Evolutionary conservation across 768 basidiomycete genomes (phyloP).

Genomic region (Cyclocybe cylindracea): DNA sequence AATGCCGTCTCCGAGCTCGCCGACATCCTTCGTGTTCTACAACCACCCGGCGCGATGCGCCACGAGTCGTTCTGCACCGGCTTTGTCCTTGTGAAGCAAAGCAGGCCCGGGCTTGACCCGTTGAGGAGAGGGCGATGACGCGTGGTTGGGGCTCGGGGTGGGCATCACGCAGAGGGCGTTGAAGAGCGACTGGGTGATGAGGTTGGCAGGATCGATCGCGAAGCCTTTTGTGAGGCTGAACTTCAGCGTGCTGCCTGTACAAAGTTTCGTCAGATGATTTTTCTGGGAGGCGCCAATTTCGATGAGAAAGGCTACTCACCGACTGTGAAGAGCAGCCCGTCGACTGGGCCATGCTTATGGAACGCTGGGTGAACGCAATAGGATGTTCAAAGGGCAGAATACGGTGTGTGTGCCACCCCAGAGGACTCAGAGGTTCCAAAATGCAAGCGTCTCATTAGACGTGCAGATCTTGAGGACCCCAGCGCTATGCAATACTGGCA

Average conservation of each 20-base stretch:
- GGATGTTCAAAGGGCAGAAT: constrained; percentile 18
- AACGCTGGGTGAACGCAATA: constrained; percentile 47
- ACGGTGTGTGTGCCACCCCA: too few relatives aligned
- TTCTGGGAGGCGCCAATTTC: not conserved
- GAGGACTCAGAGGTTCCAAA: too few relatives aligned
- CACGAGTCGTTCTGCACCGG: constrained; percentile 53
- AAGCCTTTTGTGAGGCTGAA: constrained; percentile 44
- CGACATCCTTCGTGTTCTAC: constrained; percentile 38
- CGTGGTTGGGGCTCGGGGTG: constrained; percentile 30
- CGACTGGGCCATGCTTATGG: constrained; percentile 54
- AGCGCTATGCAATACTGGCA: too few relatives aligned
- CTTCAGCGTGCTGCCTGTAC: constrained; percentile 14
- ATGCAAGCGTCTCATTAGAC: too few relatives aligned
- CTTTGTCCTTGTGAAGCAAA: constrained; percentile 60
- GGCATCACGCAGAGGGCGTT: constrained; percentile 60
- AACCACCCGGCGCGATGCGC: constrained; percentile 48
- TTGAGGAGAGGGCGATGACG: constrained; percentile 51
- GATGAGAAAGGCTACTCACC: constrained; percentile 34
- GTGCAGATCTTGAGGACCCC: too few relatives aligned
- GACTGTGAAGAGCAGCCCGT: constrained; percentile 58
- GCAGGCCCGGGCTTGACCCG: too few relatives aligned
- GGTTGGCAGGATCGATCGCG: constrained; percentile 47
- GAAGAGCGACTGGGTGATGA: constrained; percentile 55
- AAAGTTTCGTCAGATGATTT: not conserved
- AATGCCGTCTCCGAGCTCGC: constrained; percentile 39